A percentile compares a stretch with the other conserved stretches of the same genome.
These are phyloP conservation scores for Globisporangium ultimum DNA, from an alignment of 352 stramenopile genomes.

Conservation along the genomic window DNA sequence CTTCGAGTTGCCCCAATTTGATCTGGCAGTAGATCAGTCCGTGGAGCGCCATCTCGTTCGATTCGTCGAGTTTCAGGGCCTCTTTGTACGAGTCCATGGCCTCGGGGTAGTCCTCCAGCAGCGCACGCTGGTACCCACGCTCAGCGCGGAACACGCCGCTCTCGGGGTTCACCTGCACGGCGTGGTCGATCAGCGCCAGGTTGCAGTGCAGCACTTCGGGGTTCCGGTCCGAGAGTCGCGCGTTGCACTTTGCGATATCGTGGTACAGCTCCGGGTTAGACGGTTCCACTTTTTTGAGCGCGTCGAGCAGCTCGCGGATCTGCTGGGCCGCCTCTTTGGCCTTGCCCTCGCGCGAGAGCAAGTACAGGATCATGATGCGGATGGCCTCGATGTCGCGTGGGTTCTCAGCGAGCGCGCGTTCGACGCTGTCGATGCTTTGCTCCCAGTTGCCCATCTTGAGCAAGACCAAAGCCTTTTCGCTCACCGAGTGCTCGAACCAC, in stretches of 20 bases:
- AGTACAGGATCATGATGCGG: conserved; percentile 56
- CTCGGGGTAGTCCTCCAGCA: conserved; percentile 73
- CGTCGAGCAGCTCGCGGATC: conserved; percentile 62
- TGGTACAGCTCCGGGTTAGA: conserved; percentile 66
- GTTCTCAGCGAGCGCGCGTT: conserved; percentile 67
- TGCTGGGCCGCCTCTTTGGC: conserved; percentile 48
- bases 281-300: conserved; percentile 67
- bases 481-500: conserved; percentile 83
- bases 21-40: conserved; percentile 93
- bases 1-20: conserved; percentile 81
- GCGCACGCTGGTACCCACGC: conserved; percentile 68
- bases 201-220: conserved; percentile 70
- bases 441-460: conserved; percentile 87
- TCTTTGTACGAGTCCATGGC: conserved; percentile 87
- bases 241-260: conserved; percentile 58
- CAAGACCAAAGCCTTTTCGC: conserved; percentile 77
- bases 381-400: conserved; percentile 68
- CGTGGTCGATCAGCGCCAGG: conserved; percentile 63
- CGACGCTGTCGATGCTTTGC: conserved; percentile 74
- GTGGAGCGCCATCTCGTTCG: conserved; percentile 85
- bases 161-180: conserved; percentile 56
- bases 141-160: conserved; percentile 68
- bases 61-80: conserved; percentile 81
- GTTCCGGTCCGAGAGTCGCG: conserved; percentile 61
- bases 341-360: conserved; percentile 63